phyloP scores from a whole-genome alignment of 441 rosid genomes.

The Aleurites moluccanus region DNA sequence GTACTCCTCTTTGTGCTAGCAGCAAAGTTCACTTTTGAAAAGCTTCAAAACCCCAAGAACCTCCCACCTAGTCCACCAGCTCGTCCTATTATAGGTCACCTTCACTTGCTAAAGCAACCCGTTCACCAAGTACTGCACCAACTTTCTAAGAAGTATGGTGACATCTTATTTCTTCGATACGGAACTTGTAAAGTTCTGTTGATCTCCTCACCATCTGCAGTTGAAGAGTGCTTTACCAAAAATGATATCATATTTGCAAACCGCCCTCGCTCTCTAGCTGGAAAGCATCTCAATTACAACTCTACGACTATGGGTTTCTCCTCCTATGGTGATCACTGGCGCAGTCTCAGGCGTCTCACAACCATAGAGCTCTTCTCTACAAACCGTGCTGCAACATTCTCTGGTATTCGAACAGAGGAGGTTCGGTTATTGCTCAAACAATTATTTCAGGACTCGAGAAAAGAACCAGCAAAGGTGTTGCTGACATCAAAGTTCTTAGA shows the following conservation, averaged over 20 bases:
- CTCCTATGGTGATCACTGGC: constrained; percentile 29
- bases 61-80: constrained; percentile 32
- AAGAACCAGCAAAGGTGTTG: constrained; percentile 10
- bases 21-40: not conserved
- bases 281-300: constrained; percentile 16
- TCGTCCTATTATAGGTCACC: constrained; percentile 30
- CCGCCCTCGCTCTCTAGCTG: constrained; percentile 10
- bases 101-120: constrained; percentile 29
- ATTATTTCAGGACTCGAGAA: not conserved
- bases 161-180: constrained; percentile 9
- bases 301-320: not conserved
- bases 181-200: constrained; percentile 17
- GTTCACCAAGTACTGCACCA: constrained; percentile 15
- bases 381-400: not conserved
- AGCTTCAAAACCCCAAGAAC: not conserved
- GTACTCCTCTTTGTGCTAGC: not conserved
- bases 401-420: constrained; percentile 14
- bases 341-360: constrained; percentile 28
- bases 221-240: constrained; percentile 28
- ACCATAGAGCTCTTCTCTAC: constrained; percentile 24
- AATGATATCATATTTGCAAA: constrained; percentile 27
- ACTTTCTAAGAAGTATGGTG: constrained; percentile 14
- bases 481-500: not conserved
- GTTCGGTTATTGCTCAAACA: constrained; percentile 5
- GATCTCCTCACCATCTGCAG: constrained; percentile 20